These are phyloP conservation scores for Penicillium longicatenatum DNA, from an alignment of 495 filamentous ascomycete species.

Conservation along the genomic window DNA sequence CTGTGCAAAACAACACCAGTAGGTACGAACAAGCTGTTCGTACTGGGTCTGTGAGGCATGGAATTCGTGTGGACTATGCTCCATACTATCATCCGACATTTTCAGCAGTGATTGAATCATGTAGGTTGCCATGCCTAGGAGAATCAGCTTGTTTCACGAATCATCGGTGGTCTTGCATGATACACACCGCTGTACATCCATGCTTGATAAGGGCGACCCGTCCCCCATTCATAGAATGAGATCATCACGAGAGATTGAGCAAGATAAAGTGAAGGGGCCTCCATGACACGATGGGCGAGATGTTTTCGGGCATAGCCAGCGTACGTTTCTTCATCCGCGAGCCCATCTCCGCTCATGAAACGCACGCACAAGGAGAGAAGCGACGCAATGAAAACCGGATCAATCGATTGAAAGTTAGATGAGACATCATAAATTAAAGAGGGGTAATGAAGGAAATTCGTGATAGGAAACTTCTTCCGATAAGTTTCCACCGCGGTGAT, in stretches of 20 bases:
- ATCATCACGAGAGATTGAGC: slow-evolving; percentile 48
- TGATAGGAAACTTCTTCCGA: slow-evolving; percentile 44
- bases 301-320: slow-evolving; percentile 42
- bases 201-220: slow-evolving; percentile 45
- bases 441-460: slow-evolving; percentile 49
- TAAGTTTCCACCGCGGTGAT: slow-evolving; percentile 45
- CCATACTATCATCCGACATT: slow-evolving; percentile 48
- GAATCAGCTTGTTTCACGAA: slow-evolving; percentile 4
- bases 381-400: slow-evolving; percentile 45
- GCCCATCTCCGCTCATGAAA: slow-evolving; percentile 34
- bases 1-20: slow-evolving; percentile 49
- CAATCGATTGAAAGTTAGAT: slow-evolving; percentile 32
- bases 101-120: slow-evolving; percentile 50
- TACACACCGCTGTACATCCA: slow-evolving; percentile 50
- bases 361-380: slow-evolving; percentile 44
- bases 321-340: slow-evolving; percentile 37
- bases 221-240: slow-evolving; percentile 48
- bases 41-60: slow-evolving; percentile 44
- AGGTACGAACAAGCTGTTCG: slow-evolving; percentile 47
- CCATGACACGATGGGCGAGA: slow-evolving; percentile 41
- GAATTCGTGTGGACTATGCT: slow-evolving; percentile 42
- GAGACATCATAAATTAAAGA: slow-evolving; percentile 47
- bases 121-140: slow-evolving; percentile 47
- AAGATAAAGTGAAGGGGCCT: slow-evolving; percentile 42
- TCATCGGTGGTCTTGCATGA: not conserved